phyloP scores from a whole-genome alignment of 192 early-diverging fungal species.

The Globomyces pollinis-pini region DNA sequence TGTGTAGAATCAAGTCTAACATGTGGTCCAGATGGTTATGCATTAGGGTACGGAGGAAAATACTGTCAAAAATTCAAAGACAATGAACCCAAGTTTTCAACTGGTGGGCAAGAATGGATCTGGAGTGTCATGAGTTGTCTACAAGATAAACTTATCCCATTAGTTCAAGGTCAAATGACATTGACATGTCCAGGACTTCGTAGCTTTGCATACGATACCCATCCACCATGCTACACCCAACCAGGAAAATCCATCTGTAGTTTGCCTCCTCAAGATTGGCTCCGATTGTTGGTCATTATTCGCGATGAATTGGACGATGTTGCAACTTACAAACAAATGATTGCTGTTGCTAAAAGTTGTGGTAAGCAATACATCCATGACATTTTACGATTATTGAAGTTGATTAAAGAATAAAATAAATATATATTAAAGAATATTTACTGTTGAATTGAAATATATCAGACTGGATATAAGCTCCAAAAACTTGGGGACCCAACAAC shows the following conservation, averaged over 20 bases:
- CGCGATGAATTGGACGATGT: neutral
- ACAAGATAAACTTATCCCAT: neutral
- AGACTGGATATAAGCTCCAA: too few species aligned
- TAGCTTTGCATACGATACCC: conserved; percentile 1
- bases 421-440: too few species aligned
- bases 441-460: too few species aligned
- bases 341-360: neutral
- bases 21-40: neutral
- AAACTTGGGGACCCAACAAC: too few species aligned
- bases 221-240: conserved; percentile 4
- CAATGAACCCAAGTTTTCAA: neutral
- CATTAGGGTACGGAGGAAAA: neutral
- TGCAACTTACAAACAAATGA: conserved; percentile 8
- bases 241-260: neutral
- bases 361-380: conserved; percentile 1
- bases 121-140: conserved; percentile 3
- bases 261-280: neutral
- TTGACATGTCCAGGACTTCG: neutral
- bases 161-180: neutral
- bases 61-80: conserved; percentile 9
- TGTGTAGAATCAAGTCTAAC: conserved; percentile 1
- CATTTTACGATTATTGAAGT: too few species aligned
- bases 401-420: too few species aligned
- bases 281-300: neutral
- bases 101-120: conserved; percentile 3